Evolutionary conservation across 2,329 filamentous ascomycete genomes (phyloP), one percentile per base, ranked within the genome.

Genomic region (Colletotrichum sidae): DNA sequence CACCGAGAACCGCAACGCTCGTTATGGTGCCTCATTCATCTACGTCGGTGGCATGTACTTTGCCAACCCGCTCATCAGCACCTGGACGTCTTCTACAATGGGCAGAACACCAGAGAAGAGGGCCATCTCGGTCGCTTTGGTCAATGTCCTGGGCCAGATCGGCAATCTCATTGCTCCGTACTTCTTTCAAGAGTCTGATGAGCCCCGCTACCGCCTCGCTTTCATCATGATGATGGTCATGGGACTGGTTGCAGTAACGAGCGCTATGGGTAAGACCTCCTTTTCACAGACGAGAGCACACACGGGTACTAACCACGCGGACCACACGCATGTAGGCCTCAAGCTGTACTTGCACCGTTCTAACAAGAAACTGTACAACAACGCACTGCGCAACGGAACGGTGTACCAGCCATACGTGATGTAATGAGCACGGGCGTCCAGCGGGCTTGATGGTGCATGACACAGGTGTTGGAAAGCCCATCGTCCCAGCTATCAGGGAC

Each of bases 121-220:
- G 5, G 72, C 72, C 1, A 67, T 68, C 2, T 72, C 71, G 0
- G 71, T 70, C 2, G 71, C 71, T 0, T 46, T 67, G 6, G 65
- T 67, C 54, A 67, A 67, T 8, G 64, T 67, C 6, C 45, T 67
- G 4, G 65, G 65, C 2, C 65, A 67, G 47, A 57, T 67, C 52
- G 38, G 73, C 1, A 74, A 73, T 44, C 65, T 74, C 13, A 70
- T 70, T 47, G 71, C 70, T 1, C 72, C 72, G 0, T 74, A 74
- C 47, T 74, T 74, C 60, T 74, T 74, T 41, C 67, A 65, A 1
- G 39, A 66, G 2, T 58, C 46, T 6, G 71, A 73, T 17, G 69
- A 69, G 1, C 72, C 72, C 1, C 69, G 71, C 1, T 73, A 72
- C 15, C 17, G 62, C 4, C 67, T 69, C 38, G 72, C 72, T 1